phyloP scores from a whole-genome alignment of 1,139 yeast species.

The Arxiozyma telluris region DNA sequence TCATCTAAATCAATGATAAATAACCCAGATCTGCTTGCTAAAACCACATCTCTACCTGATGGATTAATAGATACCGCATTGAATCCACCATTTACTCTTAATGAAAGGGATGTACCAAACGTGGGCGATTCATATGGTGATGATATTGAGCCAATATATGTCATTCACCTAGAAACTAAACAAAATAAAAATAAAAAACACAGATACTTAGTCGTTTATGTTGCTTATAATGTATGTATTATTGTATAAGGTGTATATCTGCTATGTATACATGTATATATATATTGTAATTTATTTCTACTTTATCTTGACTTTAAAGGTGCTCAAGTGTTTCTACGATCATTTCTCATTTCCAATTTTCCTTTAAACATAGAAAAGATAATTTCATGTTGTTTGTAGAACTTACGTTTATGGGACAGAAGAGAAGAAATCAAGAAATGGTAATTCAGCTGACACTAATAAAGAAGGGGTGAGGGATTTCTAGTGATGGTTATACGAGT shows the following conservation, averaged over 20 bases:
- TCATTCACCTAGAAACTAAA: background rate
- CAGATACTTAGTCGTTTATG: too few species aligned
- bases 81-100: conserved; percentile 85
- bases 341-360: background rate
- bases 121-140: conserved; percentile 32
- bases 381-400: too few species aligned
- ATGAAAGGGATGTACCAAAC: conserved; percentile 69
- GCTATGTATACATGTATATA: too few species aligned
- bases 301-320: background rate
- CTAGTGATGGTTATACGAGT: background rate
- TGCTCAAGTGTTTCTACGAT: background rate
- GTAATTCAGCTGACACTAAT: too few species aligned
- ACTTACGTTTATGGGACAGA: background rate
- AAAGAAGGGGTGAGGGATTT: background rate
- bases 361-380: background rate
- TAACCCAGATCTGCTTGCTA: conserved; percentile 77
- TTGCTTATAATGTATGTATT: too few species aligned
- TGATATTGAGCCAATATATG: background rate
- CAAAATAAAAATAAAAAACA: too few species aligned
- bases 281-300: background rate
- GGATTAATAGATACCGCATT: conserved; percentile 93
- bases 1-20: conserved; percentile 89
- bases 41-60: conserved; percentile 83
- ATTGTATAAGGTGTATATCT: background rate
- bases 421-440: background rate